Base-by-base conservation (phyloP, 352 stramenopile genomes). In the Pythium volutum region DNA sequence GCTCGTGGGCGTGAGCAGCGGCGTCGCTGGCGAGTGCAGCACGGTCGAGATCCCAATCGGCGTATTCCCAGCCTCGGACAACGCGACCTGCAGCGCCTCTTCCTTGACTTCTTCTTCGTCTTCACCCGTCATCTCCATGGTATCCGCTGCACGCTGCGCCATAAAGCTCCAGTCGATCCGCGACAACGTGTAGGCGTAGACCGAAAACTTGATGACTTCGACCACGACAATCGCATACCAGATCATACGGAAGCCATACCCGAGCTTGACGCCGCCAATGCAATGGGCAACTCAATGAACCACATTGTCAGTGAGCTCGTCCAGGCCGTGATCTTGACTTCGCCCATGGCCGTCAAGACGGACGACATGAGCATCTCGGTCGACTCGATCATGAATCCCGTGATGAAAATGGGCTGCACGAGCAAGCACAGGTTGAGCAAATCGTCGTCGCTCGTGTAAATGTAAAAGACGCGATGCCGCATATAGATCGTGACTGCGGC, bases 391-490 rank as follows among this genome's bases (percentile, higher is more conserved):
- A 81, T 66, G 49, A 74, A 82, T 10, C 54, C 74, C 27, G 50
- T 68, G 47, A 85, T 66, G 59, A 82, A 85, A n/a, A 85, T 72
- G 22, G 76, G 76, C 29, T 79, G 65, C 46, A 79, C 76, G 49
- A 77, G 66, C 49, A 78, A 63, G 23, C 74, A 79, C 31, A 82
- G 43, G 39, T 76, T 68, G 34, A 85, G 66, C 29, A 82, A 48
- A 31, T 75, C 48, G 56, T 80, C 70, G 58, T 85, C 76, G 43
- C 51, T 77, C 46, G 74, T 82, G 71, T 85, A 85, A 25, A 85
- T 31, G 43, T 59, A 59, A 46, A 81, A 82, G 48, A 85, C 66
- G 15, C 53, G 54, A 42, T 82, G 60, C 51, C 55, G 57, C 47
- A 81, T 65, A 27, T 58, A 36, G 26, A 78, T 36, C 57, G 72